These are phyloP conservation scores for Verticillium dahliae DNA, from an alignment of 2,329 filamentous ascomycete genomes.

Conservation along the genomic window DNA sequence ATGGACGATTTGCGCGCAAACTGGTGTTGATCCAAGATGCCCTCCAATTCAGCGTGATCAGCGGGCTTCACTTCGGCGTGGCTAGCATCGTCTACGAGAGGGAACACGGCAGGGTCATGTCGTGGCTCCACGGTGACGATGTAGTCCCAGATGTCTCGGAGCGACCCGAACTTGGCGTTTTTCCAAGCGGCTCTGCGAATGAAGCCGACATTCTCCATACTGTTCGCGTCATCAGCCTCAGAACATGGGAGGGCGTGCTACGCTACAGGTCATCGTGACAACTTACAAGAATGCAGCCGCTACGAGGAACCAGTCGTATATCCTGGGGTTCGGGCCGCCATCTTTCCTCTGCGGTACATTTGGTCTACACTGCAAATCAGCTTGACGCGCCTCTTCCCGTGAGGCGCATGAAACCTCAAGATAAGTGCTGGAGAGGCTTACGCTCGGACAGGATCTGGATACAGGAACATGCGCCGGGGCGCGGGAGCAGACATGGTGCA, in stretches of 20 bases:
- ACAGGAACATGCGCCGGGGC: neutral
- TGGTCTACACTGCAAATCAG: neutral
- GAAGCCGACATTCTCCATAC: constrained; percentile 47
- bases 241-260: neutral
- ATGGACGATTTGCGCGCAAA: neutral
- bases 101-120: constrained; percentile 38
- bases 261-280: neutral
- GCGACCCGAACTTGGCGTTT: constrained; percentile 54
- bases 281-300: constrained; percentile 47
- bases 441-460: neutral
- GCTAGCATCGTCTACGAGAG: constrained; percentile 10
- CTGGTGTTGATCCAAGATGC: neutral
- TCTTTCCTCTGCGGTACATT: neutral
- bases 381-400: no score
- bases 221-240: constrained; percentile 14
- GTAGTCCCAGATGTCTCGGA: constrained; percentile 44
- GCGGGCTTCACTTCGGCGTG: neutral
- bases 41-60: neutral
- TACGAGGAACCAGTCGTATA: constrained; percentile 39
- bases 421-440: neutral
- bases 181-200: constrained; percentile 52
- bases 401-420: no score
- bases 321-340: constrained; percentile 22
- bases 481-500: neutral
- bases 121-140: constrained; percentile 43